Conservation (phyloP, 2,329 filamentous ascomycete species). For the Alternaria sp. region DNA sequence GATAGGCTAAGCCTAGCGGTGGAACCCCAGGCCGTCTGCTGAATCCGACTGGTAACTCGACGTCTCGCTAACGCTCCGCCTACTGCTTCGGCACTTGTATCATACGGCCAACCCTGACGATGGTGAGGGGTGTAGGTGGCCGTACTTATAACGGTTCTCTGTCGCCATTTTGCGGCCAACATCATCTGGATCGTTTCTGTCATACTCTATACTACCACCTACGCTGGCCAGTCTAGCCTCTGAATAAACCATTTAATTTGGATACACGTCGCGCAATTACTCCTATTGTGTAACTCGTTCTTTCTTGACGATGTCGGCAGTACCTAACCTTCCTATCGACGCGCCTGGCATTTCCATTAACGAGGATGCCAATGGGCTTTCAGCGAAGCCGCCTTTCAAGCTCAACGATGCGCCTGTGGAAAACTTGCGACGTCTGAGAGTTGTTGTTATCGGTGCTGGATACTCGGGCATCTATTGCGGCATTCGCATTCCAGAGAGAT, state of each 20-base stretch:
- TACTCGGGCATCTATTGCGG: conserved; percentile 54
- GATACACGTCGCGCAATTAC: not conserved
- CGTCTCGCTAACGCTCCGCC: not conserved
- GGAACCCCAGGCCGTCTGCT: not conserved
- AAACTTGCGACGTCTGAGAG: conserved; percentile 51
- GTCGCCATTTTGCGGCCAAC: not conserved
- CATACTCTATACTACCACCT: conserved; percentile 21
- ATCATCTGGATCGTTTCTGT: conserved; percentile 4
- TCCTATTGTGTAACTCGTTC: not conserved
- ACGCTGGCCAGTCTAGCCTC: conserved; percentile 6
- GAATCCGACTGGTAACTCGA: conserved; percentile 1
- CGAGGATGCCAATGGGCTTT: conserved; percentile 11
- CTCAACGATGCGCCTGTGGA: conserved; percentile 51
- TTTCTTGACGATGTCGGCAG: conserved; percentile 35
- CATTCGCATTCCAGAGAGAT: conserved; percentile 52
- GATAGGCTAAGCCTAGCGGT: conserved; percentile 17
- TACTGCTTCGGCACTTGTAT: conserved; percentile 24
- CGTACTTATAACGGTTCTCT: conserved; percentile 4
- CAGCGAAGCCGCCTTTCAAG: conserved; percentile 23
- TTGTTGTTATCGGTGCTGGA: conserved; percentile 55
- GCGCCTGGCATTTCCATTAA: conserved; percentile 17
- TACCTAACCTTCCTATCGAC: conserved; percentile 37
- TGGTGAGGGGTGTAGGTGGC: not conserved
- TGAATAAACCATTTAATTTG: conserved; percentile 14
- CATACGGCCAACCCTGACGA: not conserved